Percentiles rank a stretch among this genome's conserved stretches.
These are phyloP conservation scores for Combretum micranthum DNA, from an alignment of 345 rosid genomes.

Conservation along the genomic window DNA sequence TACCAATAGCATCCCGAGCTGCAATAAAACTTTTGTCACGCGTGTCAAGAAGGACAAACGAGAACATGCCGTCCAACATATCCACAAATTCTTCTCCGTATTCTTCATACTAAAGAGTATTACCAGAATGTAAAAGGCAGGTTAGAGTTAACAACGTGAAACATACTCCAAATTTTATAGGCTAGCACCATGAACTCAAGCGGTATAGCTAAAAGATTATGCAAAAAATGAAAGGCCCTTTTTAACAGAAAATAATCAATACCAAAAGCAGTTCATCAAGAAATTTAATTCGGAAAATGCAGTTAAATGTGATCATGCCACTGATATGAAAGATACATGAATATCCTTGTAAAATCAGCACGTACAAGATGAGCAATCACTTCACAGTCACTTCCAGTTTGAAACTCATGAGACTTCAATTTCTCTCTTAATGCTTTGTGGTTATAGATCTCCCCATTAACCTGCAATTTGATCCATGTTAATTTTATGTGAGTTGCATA, in stretches of 20 bases:
- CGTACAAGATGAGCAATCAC: conserved; percentile 90
- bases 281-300: too few species aligned
- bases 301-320: too few species aligned
- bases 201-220: too few species aligned
- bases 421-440: conserved; percentile 65
- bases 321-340: neutral
- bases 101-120: conserved; percentile 56
- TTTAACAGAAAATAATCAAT: too few species aligned
- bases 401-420: conserved; percentile 63
- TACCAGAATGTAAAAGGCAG: too few species aligned
- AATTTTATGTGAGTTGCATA: neutral
- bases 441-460: conserved; percentile 97
- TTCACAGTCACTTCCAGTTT: conserved; percentile 90
- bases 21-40: conserved; percentile 81
- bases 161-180: too few species aligned
- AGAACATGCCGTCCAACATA: conserved; percentile 96
- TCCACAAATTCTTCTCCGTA: conserved; percentile 77
- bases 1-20: conserved; percentile 93
- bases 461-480: conserved; percentile 25
- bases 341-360: neutral
- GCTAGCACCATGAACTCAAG: too few species aligned
- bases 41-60: conserved; percentile 85
- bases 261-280: too few species aligned
- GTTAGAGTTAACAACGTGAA: too few species aligned
- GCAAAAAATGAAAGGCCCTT: too few species aligned